These are phyloP conservation scores for Boletus reticulatus DNA, from an alignment of 768 basidiomycete genomes.

Conservation along the genomic window DNA sequence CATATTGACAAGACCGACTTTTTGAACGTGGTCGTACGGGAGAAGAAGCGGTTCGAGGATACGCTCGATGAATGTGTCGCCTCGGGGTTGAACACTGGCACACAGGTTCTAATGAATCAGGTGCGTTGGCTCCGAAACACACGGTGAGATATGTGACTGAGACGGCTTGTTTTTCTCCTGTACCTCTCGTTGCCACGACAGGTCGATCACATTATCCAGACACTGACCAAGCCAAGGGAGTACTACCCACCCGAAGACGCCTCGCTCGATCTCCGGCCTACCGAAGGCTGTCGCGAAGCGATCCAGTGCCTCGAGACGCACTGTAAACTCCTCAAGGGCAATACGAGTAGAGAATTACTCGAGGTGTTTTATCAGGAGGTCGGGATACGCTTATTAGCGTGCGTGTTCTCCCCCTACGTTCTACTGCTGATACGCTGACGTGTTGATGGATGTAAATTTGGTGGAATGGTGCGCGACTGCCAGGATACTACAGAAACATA, in stretches of 20 bases:
- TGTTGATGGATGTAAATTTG: too few species aligned
- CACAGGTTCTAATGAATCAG: constrained; percentile 94
- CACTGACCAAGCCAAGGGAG: constrained; percentile 77
- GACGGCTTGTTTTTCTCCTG: neutral
- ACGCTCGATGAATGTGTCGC: constrained; percentile 92
- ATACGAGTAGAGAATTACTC: constrained; percentile 92
- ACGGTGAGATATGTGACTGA: neutral
- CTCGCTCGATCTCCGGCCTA: constrained; percentile 79
- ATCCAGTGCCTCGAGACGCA: constrained; percentile 88
- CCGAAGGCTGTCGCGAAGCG: constrained; percentile 84
- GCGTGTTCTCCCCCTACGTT: constrained; percentile 25
- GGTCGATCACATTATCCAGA: constrained; percentile 92
- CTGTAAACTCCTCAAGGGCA: constrained; percentile 87
- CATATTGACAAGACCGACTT: constrained; percentile 95
- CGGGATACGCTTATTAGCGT: constrained; percentile 85
- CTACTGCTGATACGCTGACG: neutral
- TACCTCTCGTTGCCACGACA: constrained; percentile 27
- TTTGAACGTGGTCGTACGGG: constrained; percentile 86
- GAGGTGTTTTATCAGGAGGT: constrained; percentile 99
- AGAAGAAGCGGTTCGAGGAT: constrained; percentile 97
- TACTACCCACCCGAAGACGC: constrained; percentile 88
- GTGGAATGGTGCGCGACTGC: too few species aligned
- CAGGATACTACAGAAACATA: constrained; percentile 89
- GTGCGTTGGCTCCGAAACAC: constrained; percentile 33
- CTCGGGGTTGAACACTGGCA: constrained; percentile 89